phyloP scores from a whole-genome alignment of 2,329 filamentous ascomycete species.

The Sarocladium brachiariae region DNA sequence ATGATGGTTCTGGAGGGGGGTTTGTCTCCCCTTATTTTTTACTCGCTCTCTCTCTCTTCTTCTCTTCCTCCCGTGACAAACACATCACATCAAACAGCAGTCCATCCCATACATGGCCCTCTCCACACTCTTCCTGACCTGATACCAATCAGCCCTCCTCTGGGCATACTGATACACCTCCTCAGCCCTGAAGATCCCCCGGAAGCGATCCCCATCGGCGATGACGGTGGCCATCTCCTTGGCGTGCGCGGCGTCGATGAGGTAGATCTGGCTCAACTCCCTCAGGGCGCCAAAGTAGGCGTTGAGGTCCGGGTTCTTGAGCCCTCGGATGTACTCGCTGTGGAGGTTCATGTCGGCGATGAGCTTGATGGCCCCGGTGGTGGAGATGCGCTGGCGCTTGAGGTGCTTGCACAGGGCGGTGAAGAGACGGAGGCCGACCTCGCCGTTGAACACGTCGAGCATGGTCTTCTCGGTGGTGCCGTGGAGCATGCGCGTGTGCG shows the following conservation, averaged over 20 bases:
- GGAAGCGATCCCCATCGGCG: constrained; percentile 82
- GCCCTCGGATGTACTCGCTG: constrained; percentile 72
- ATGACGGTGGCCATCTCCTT: constrained; percentile 95
- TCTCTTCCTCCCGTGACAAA: too few relatives aligned
- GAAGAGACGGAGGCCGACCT: constrained; percentile 90
- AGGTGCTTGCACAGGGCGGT: constrained; percentile 92
- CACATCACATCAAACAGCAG: constrained; percentile 69
- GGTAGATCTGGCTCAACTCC: constrained; percentile 90
- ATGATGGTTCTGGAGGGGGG: too few relatives aligned
- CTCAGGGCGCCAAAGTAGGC: constrained; percentile 88
- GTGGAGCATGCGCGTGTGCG: constrained; percentile 86
- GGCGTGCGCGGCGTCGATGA: constrained; percentile 76
- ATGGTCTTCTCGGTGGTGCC: constrained; percentile 97
- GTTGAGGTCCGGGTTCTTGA: constrained; percentile 76
- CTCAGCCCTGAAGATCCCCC: constrained; percentile 87
- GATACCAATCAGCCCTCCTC: constrained; percentile 89
- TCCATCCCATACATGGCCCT: constrained; percentile 96
- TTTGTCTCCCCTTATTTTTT: too few relatives aligned
- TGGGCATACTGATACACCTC: constrained; percentile 98
- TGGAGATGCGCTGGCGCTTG: constrained; percentile 88
- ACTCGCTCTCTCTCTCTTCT: too few relatives aligned
- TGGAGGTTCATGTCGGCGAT: constrained; percentile 97
- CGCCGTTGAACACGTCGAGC: constrained; percentile 96
- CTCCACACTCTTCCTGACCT: constrained; percentile 82
- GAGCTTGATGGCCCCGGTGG: constrained; percentile 81